These are phyloP conservation scores for Meyerozyma athensensis DNA, from an alignment of 1,139 yeast species.

Conservation along the genomic window DNA sequence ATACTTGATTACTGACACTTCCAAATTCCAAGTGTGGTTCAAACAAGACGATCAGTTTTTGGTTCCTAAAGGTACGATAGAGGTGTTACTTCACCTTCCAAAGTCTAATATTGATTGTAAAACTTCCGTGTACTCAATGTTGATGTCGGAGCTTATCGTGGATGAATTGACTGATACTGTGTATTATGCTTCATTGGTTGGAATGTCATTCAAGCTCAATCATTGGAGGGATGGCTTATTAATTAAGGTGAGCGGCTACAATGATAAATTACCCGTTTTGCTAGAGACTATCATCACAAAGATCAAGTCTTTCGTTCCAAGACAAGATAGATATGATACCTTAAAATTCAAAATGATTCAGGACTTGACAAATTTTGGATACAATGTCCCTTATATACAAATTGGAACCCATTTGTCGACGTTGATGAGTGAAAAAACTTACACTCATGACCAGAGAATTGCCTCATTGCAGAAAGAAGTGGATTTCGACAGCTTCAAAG, in stretches of 20 bases:
- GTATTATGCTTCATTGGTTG: constrained; percentile 83
- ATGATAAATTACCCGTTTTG: constrained; percentile 68
- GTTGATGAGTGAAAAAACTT: constrained; percentile 66
- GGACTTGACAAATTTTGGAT: constrained; percentile 67
- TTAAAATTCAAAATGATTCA: constrained; percentile 61
- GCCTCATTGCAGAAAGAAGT: constrained; percentile 41
- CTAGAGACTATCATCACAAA: constrained; percentile 56
- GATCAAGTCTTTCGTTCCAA: constrained; percentile 49
- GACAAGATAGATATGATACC: constrained; percentile 56
- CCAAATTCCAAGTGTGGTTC: constrained; percentile 61
- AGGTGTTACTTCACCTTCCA: constrained; percentile 64
- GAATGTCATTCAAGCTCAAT: constrained; percentile 55
- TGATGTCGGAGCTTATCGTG: constrained; percentile 65
- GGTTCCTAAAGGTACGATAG: constrained; percentile 80
- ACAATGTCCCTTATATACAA: constrained; percentile 70
- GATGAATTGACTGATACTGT: constrained; percentile 74
- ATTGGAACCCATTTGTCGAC: constrained; percentile 58
- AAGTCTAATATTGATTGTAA: constrained; percentile 52
- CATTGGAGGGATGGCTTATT: constrained; percentile 69
- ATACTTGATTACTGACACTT: constrained; percentile 30
- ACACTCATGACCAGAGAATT: constrained; percentile 59
- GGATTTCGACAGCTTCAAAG: constrained; percentile 44
- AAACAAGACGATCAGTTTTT: constrained; percentile 87
- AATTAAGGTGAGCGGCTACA: constrained; percentile 70
- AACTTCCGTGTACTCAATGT: constrained; percentile 51